Evolutionary conservation across 371 early-diverging fungal species (phyloP), one percentile per base, ranked within the genome.

Genomic region (Mucor velutinosus): DNA sequence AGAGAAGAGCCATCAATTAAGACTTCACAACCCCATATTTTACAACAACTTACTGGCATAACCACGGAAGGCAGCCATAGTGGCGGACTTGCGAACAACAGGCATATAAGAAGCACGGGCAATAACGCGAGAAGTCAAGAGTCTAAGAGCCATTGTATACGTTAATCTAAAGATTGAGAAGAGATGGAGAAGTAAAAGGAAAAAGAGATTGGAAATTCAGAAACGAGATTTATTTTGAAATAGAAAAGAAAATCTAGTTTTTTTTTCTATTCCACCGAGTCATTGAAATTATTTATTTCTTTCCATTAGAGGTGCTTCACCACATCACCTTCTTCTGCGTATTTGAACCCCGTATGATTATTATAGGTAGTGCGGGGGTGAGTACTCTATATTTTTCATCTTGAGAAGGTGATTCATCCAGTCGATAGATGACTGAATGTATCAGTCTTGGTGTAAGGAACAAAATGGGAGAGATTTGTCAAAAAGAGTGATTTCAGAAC

Each of bases 211-310:
- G 17, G 41, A 56, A 64, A 57, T n/a, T 57, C 23, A 37, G 53
- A 55, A 37, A 55, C 35, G 39, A 57, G 33, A 57, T 57, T 33
- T 57, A 57, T 57, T 32, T 53, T 53, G 53, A 53, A 53, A 53
- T 53, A 27, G 23, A 51, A 47, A 47, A 61, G 19, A 61, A 61
- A 45, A 61, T 68, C 63, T 68, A 63, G 60, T 64, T 63, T 60
- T 69, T 72, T 70, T 78, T 71, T 70, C 57, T 41, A 62, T 59
- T 69, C 67, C 80, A 79, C 80, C 80, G 80, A 77, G 80, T 79
- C 75, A 79, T 66, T 32, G 59, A 71, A 49, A 66, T 49, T 41
- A 41, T 61, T 66, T 58, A 49, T 61, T 61, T 60, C 56, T 65
- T 65, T 57, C 71, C 70, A 62, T 66, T 62, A 66, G 71, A 62